A percentile compares a stretch with the other conserved stretches of the same genome.
Evolutionary conservation across 2,329 filamentous ascomycete species (phyloP).

Genomic region (Claviceps quebecensis): DNA sequence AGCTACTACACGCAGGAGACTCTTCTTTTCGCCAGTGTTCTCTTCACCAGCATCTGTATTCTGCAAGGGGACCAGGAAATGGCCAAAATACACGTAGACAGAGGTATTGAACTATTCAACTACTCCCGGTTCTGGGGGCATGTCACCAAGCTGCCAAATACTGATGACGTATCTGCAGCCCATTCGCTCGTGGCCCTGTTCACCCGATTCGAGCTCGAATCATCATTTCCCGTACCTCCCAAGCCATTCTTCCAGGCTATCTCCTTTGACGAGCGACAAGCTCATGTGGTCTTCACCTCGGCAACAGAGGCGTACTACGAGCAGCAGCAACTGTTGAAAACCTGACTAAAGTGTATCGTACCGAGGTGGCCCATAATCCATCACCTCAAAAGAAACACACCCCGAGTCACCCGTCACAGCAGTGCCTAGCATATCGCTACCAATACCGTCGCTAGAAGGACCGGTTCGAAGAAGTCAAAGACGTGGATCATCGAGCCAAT

Average conservation of each 20-base stretch:
- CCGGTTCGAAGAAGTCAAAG: constrained; percentile 2
- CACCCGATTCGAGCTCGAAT: constrained; percentile 6
- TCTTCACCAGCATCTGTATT: constrained; percentile 7
- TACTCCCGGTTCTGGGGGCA: constrained; percentile 7
- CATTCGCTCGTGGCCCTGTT: constrained; percentile 7
- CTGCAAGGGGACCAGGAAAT: constrained; percentile 6
- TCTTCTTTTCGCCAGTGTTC: constrained; percentile 7
- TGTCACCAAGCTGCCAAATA: background rate
- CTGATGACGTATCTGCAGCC: constrained; percentile 1
- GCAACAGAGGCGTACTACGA: constrained; percentile 2
- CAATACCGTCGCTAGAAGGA: constrained; percentile 4
- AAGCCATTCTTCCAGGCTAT: constrained; percentile 1
- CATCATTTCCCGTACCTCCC: background rate
- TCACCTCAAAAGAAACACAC: background rate
- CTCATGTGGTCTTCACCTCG: background rate
- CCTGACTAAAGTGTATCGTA: constrained; percentile 1
- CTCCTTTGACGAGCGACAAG: constrained; percentile 1
- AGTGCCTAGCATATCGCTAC: background rate
- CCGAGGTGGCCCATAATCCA: background rate
- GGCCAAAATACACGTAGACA: constrained; percentile 6
- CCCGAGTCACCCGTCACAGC: background rate
- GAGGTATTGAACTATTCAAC: constrained; percentile 5
- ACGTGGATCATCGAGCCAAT: background rate
- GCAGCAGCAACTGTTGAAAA: constrained; percentile 2
- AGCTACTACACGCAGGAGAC: constrained; percentile 4